Percentiles rank a stretch among this genome's conserved stretches.
phyloP scores from a whole-genome alignment of 441 rosid species.

The Brassica hybrid region DNA sequence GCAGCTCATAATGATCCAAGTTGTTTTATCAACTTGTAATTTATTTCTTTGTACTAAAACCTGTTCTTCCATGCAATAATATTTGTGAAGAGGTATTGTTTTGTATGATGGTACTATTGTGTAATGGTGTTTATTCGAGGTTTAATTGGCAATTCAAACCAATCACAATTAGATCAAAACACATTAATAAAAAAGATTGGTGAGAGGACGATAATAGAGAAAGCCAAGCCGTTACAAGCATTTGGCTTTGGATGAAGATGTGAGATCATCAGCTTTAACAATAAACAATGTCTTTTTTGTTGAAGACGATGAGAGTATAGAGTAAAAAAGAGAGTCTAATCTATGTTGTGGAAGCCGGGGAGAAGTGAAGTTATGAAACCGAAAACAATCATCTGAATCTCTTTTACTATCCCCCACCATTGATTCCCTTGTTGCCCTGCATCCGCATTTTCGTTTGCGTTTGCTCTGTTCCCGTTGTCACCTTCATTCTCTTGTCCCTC shows the following conservation, averaged over 20 bases:
- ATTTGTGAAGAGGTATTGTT: constrained; percentile 1
- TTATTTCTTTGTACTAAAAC: neutral
- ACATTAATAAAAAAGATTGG: constrained; percentile 44
- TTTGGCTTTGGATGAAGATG: constrained; percentile 63
- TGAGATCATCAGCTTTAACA: constrained; percentile 39
- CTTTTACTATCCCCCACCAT: too few species aligned
- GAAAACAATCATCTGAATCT: too few species aligned
- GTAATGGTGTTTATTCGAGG: neutral
- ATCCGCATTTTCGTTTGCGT: constrained; percentile 52
- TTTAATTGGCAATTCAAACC: too few species aligned
- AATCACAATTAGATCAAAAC: too few species aligned
- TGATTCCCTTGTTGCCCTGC: constrained; percentile 55
- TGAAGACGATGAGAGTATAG: too few species aligned
- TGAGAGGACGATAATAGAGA: constrained; percentile 72
- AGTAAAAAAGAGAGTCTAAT: too few species aligned
- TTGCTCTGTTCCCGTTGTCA: constrained; percentile 54
- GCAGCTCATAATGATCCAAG: constrained; percentile 40
- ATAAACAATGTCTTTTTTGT: constrained; percentile 42
- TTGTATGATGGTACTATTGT: neutral
- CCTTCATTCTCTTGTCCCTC: constrained; percentile 76
- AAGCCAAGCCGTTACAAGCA: too few species aligned
- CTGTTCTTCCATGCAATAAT: constrained; percentile 16
- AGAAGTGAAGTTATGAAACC: too few species aligned
- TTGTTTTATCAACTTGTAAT: constrained; percentile 25
- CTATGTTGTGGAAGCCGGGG: too few species aligned